phyloP scores from a whole-genome alignment of 78 protist genomes.

The Chrysochromulina parva region DNA sequence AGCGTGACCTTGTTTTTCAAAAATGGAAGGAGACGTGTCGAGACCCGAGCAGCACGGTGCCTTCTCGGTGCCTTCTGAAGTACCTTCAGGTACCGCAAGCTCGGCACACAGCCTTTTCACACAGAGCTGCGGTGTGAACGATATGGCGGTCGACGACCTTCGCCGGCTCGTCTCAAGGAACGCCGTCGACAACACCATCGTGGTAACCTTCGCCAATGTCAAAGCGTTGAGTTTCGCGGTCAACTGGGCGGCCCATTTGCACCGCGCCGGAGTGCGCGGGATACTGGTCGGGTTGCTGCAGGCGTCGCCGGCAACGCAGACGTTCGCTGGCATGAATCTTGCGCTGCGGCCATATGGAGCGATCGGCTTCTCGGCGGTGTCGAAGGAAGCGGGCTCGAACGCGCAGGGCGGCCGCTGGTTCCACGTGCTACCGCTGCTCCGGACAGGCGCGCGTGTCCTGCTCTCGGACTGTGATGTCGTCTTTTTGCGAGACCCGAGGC shows the following conservation, averaged over 20 bases:
- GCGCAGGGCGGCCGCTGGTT: conserved; percentile 26
- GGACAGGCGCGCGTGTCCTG: not conserved
- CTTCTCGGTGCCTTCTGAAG: too few species aligned
- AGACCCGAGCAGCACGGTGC: too few species aligned
- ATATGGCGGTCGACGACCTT: too few species aligned
- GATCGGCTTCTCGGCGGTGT: too few species aligned
- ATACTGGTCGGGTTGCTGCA: not conserved
- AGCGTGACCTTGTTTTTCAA: too few species aligned
- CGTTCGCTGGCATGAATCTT: too few species aligned
- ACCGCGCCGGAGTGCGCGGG: not conserved
- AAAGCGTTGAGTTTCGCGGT: not conserved
- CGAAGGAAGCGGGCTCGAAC: too few species aligned
- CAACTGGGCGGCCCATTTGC: not conserved
- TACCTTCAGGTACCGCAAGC: too few species aligned
- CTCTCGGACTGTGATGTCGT: conserved; percentile 19
- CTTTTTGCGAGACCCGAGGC: not conserved
- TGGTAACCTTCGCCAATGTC: not conserved
- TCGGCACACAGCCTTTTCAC: too few species aligned
- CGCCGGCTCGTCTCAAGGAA: not conserved
- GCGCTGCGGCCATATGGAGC: too few species aligned
- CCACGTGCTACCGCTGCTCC: conserved; percentile 12
- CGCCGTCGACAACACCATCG: not conserved
- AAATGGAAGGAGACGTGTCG: too few species aligned
- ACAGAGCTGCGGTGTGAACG: too few species aligned
- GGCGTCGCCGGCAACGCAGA: not conserved